A percentile compares a stretch with the other conserved stretches of the same genome.
phyloP scores from a whole-genome alignment of 2,329 filamentous ascomycete species.

The Neocucurbitaria cava region DNA sequence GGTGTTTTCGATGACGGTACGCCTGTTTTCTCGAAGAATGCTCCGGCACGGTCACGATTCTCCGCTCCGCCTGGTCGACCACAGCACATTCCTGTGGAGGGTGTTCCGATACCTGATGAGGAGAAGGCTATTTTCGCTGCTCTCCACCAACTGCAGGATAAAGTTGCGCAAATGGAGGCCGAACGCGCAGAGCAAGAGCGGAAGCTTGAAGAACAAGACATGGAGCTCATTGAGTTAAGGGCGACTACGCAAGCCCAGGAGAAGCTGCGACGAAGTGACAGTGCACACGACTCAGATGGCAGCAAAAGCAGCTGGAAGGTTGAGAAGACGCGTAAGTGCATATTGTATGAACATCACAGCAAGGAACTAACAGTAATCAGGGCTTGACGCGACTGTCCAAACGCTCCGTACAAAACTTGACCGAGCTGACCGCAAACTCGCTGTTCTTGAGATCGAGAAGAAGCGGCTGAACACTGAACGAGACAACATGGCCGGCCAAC shows the following conservation, averaged over 20 bases:
- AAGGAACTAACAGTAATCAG: constrained; percentile 45
- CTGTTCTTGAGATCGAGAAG: constrained; percentile 68
- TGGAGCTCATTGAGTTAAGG: constrained; percentile 60
- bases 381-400: constrained; percentile 66
- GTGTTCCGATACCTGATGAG: constrained; percentile 65
- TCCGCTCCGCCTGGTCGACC: constrained; percentile 52
- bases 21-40: constrained; percentile 61
- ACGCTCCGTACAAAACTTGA: constrained; percentile 68
- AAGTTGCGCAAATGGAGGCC: constrained; percentile 62
- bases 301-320: constrained; percentile 47
- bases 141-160: constrained; percentile 64
- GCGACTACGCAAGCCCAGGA: constrained; percentile 54
- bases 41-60: constrained; percentile 62
- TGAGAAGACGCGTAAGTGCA: constrained; percentile 65
- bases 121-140: constrained; percentile 70
- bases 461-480: constrained; percentile 69
- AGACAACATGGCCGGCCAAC: constrained; percentile 68
- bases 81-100: constrained; percentile 57
- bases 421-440: constrained; percentile 67
- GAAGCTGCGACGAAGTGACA: constrained; percentile 53
- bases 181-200: constrained; percentile 61
- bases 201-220: constrained; percentile 59
- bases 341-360: neutral
- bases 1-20: constrained; percentile 65
- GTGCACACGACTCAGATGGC: constrained; percentile 58